Percentiles rank a stretch among this genome's conserved stretches.
These are phyloP conservation scores for Arabidopsis suecica DNA, from an alignment of 345 rosid species.

Conservation along the genomic window DNA sequence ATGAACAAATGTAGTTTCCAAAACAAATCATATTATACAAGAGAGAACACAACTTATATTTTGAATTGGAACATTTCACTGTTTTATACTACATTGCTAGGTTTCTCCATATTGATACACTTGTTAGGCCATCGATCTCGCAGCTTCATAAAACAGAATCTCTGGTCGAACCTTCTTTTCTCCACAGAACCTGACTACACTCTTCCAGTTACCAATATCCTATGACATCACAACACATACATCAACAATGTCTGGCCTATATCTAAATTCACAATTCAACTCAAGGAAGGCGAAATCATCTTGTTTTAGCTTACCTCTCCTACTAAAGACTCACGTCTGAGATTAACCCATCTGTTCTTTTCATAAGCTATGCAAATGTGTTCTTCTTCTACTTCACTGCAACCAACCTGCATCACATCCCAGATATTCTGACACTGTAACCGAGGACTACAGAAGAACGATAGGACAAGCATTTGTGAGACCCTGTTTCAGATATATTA, in stretches of 20 bases:
- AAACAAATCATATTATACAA: no score
- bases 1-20: no score
- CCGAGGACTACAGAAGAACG: background rate
- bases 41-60: no score
- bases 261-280: slow-evolving; percentile 1
- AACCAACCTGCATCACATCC: slow-evolving; percentile 34
- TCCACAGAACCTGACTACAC: slow-evolving; percentile 20
- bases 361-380: slow-evolving; percentile 24
- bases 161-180: slow-evolving; percentile 33
- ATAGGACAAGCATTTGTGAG: background rate
- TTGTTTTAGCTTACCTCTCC: slow-evolving; percentile 28
- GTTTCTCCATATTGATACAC: background rate
- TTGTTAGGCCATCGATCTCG: background rate
- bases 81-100: background rate
- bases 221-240: slow-evolving; percentile 26
- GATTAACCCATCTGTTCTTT: slow-evolving; percentile 19
- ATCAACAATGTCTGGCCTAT: background rate
- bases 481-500: slow-evolving; percentile 3
- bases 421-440: background rate
- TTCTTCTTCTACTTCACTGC: slow-evolving; percentile 25
- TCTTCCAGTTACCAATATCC: slow-evolving; percentile 32
- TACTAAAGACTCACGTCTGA: background rate
- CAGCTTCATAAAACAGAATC: slow-evolving; percentile 34
- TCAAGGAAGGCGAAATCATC: background rate
- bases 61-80: no score